phyloP scores from a whole-genome alignment of 768 basidiomycete species.

The Phlegmacium glaucopus region DNA sequence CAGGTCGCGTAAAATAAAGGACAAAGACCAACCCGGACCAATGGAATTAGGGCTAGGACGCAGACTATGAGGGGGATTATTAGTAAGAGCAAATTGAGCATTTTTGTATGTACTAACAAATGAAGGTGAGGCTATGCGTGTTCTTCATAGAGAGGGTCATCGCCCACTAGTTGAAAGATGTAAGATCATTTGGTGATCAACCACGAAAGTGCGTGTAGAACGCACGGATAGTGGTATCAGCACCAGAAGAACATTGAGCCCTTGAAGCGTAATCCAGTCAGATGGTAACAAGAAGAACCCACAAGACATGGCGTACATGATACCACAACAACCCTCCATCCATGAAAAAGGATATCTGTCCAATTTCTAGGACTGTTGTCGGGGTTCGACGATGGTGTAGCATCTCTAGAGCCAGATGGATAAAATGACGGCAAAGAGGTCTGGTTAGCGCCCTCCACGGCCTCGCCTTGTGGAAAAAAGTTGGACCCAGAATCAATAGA shows the following conservation, averaged over 20 bases:
- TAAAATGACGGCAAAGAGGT: constrained; percentile 20
- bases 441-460: constrained; percentile 9
- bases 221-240: constrained; percentile 68
- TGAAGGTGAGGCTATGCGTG: constrained; percentile 55
- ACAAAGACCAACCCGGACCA: constrained; percentile 56
- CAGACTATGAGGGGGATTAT: constrained; percentile 42
- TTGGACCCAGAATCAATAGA: constrained; percentile 14
- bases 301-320: constrained; percentile 20
- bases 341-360: constrained; percentile 13
- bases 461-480: constrained; percentile 15
- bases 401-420: constrained; percentile 3
- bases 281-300: not conserved
- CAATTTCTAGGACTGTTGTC: not conserved
- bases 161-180: constrained; percentile 43
- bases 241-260: constrained; percentile 67
- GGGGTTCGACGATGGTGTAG: not conserved
- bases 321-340: constrained; percentile 23
- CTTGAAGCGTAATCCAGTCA: constrained; percentile 28
- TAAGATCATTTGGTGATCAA: not conserved
- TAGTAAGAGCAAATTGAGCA: not conserved
- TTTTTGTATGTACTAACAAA: constrained; percentile 39
- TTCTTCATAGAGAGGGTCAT: constrained; percentile 44
- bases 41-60: constrained; percentile 69
- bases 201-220: constrained; percentile 6
- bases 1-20: not conserved